Conservation (phyloP, 106 monocot genomes). For the Vanilla planifolia region DNA sequence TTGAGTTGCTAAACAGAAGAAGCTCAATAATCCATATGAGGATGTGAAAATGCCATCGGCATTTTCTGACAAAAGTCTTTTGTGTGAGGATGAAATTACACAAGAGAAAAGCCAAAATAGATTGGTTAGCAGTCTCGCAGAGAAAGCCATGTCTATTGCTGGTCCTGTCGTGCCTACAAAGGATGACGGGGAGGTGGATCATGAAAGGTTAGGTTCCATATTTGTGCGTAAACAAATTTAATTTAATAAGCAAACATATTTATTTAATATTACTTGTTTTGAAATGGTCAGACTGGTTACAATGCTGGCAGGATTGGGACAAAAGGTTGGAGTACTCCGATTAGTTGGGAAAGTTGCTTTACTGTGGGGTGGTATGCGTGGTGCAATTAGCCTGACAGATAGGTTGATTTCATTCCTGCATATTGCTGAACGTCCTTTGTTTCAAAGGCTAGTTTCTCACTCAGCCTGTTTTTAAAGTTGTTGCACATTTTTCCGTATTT, state of each 20-base stretch:
- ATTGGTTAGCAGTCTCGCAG: conserved; percentile 65
- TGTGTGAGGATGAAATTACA: conserved; percentile 15
- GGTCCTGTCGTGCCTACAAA: conserved; percentile 75
- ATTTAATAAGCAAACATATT: background rate
- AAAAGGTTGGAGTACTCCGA: conserved; percentile 77
- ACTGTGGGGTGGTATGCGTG: conserved; percentile 96
- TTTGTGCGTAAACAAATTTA: background rate
- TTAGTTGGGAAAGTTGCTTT: conserved; percentile 85
- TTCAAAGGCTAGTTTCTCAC: conserved; percentile 55
- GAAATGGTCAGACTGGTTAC: conserved; percentile 55
- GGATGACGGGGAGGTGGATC: conserved; percentile 75
- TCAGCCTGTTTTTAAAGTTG: background rate
- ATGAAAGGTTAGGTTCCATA: conserved; percentile 58
- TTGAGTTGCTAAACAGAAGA: conserved; percentile 17
- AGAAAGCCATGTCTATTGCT: conserved; percentile 93
- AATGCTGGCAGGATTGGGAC: conserved; percentile 77
- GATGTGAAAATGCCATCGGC: conserved; percentile 4
- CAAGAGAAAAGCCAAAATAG: conserved; percentile 47
- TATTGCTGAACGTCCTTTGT: conserved; percentile 77
- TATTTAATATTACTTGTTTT: conserved; percentile 11
- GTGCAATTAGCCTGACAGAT: conserved; percentile 90
- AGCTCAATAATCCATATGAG: conserved; percentile 5
- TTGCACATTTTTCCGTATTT: no score
- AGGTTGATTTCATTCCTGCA: conserved; percentile 76
- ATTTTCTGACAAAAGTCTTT: conserved; percentile 10